Percentiles rank a stretch among this genome's conserved stretches.
phyloP scores from a whole-genome alignment of 106 monocot species.

The Dendrobium nobile region DNA sequence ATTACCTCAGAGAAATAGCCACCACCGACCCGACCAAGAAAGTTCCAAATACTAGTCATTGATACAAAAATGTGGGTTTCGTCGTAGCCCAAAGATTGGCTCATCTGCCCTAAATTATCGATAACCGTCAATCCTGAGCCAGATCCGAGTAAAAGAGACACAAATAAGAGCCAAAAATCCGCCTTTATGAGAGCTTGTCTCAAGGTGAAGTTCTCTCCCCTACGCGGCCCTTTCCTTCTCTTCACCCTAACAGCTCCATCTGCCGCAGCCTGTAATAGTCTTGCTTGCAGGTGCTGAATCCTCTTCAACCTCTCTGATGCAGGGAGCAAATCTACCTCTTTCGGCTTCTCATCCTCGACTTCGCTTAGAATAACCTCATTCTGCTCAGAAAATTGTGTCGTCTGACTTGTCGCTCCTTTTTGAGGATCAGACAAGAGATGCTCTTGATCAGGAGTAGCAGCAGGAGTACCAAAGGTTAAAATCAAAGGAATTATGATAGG shows the following conservation, averaged over 20 bases:
- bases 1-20: constrained; percentile 79
- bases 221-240: constrained; percentile 63
- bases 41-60: constrained; percentile 93
- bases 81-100: constrained; percentile 64
- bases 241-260: constrained; percentile 84
- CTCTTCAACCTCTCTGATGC: constrained; percentile 65
- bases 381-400: constrained; percentile 16
- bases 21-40: constrained; percentile 77
- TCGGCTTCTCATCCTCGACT: constrained; percentile 83
- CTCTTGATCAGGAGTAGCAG: constrained; percentile 25
- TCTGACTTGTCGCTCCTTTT: constrained; percentile 41
- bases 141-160: constrained; percentile 72
- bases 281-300: constrained; percentile 71
- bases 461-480: constrained; percentile 26
- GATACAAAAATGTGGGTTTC: constrained; percentile 75
- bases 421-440: constrained; percentile 32
- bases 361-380: constrained; percentile 72
- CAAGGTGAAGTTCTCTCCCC: constrained; percentile 86
- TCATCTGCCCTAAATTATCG: constrained; percentile 88
- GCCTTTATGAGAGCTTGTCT: constrained; percentile 82
- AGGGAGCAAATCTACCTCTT: constrained; percentile 78
- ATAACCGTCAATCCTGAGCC: constrained; percentile 88
- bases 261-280: constrained; percentile 77
- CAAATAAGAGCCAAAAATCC: constrained; percentile 81
- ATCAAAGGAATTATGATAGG: constrained; percentile 57